Conservation (phyloP, 208 protist genomes). For the Endotrypanum monterogeii region DNA sequence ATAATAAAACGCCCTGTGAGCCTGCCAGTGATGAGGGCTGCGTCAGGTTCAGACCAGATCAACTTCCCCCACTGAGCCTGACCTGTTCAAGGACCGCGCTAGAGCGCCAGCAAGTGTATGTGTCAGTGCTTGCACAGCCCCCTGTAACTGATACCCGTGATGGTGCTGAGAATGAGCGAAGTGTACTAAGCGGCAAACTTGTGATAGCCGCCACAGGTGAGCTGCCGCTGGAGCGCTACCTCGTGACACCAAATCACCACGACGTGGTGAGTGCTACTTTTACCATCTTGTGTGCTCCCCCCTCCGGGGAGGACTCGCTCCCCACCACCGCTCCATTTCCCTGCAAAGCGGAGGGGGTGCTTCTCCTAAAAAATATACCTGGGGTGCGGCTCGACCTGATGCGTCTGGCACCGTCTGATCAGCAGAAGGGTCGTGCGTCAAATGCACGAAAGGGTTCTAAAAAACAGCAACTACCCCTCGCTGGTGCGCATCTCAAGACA, state of each 20-base stretch:
- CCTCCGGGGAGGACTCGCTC: no score
- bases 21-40: neutral
- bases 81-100: conserved; percentile 15
- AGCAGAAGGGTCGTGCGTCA: neutral
- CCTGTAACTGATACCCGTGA: neutral
- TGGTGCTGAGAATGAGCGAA: neutral
- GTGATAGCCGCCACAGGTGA: neutral
- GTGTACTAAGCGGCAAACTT: neutral
- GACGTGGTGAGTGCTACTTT: conserved; percentile 9
- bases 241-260: conserved; percentile 11
- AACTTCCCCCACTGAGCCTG: conserved; percentile 17
- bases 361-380: neutral
- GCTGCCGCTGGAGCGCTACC: conserved; percentile 1
- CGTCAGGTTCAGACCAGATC: conserved; percentile 12
- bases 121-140: conserved; percentile 7
- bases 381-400: neutral
- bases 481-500: neutral
- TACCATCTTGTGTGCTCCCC: neutral
- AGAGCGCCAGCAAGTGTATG: conserved; percentile 7
- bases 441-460: neutral
- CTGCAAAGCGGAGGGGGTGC: neutral
- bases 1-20: no score
- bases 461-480: neutral
- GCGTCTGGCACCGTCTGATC: neutral
- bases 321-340: neutral